Base-by-base conservation (phyloP, 495 filamentous ascomycete genomes). In the Talaromyces nanjingensis region DNA sequence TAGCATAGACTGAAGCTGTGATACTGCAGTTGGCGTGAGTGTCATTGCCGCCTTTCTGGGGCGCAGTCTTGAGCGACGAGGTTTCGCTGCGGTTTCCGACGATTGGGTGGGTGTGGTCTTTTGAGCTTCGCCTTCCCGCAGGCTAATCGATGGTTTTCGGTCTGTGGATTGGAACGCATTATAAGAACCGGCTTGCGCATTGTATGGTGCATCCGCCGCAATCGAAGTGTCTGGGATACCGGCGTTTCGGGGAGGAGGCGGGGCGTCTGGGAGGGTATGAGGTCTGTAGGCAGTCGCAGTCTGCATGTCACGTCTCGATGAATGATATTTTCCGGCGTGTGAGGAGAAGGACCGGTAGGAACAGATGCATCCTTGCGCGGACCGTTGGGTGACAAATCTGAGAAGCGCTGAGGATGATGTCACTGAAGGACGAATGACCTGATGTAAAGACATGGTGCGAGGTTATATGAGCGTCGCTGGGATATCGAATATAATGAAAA, bases 1-100 rank as follows among this genome's bases (percentile, higher is more conserved):
- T 33, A 97, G 84, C 33, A 98, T 75, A 16, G 76, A 80, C 61
- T 83, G 84, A 27, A 98, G 82, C 57, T 93, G 91, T 25, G 86
- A 77, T 7, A 92, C 87, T 1, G 94, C 94, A 2, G 83, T 68
- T 0, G 90, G 80, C 0, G 93, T 92, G 42, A 98, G 81, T 63
- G 88, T 90, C 80, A 98, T 91, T 14, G 93, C 91, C 2, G 94
- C 92, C 78, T 97, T 97, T 59, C 93, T 86, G 27, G 94, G 81
- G 52, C 90, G 87, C 16, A 98, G 80, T 69, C 87, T 91, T 65
- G 82, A 79, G 53, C 84, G 81, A 60, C 81, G 72, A 37, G 85
- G 83, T 63, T 84, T 82, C n/a, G 74, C 68, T 5, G 73, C 63
- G 1, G 81, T 67, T 2, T 33, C 18, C 8, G 73, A 18, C 8